Conservation (phyloP, 805 yeast genomes). For the Yarrowia sp. region DNA sequence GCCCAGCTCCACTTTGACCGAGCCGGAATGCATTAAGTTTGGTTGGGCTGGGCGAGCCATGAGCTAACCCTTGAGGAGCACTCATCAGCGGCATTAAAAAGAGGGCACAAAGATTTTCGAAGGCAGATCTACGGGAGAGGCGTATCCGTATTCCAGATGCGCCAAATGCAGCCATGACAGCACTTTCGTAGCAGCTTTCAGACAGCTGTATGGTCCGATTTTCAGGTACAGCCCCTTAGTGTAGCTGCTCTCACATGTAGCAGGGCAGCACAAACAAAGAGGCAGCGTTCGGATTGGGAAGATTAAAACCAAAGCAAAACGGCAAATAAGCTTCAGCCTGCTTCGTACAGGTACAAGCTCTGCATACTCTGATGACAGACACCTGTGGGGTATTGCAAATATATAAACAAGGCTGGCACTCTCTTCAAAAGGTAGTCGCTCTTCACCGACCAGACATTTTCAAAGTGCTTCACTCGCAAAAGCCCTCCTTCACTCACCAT, state of each 20-base stretch:
- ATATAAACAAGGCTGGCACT: neutral
- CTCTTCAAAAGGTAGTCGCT: neutral
- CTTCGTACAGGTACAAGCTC: conserved; percentile 16
- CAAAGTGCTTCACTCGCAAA: conserved; percentile 4
- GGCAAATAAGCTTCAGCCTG: conserved; percentile 1
- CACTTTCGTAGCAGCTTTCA: neutral
- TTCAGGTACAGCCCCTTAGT: conserved; percentile 1
- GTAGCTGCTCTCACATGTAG: neutral
- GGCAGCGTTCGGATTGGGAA: neutral
- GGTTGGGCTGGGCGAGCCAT: conserved; percentile 3
- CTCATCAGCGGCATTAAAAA: neutral
- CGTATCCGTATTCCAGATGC: too few relatives aligned
- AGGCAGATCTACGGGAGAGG: neutral
- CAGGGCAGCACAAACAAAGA: conserved; percentile 6
- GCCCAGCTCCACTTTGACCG: conserved; percentile 1
- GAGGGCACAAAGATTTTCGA: neutral
- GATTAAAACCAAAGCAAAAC: neutral
- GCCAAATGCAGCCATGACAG: neutral
- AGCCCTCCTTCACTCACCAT: conserved; percentile 1
- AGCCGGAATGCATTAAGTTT: conserved; percentile 12
- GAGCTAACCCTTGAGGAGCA: neutral
- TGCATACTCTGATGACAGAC: conserved; percentile 10
- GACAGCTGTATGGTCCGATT: neutral
- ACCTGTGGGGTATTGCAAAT: conserved; percentile 3
- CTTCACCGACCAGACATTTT: neutral